Percentiles rank a stretch among this genome's conserved stretches.
phyloP scores from a whole-genome alignment of 192 early-diverging fungal genomes.

The Umbelopsis sp. region DNA sequence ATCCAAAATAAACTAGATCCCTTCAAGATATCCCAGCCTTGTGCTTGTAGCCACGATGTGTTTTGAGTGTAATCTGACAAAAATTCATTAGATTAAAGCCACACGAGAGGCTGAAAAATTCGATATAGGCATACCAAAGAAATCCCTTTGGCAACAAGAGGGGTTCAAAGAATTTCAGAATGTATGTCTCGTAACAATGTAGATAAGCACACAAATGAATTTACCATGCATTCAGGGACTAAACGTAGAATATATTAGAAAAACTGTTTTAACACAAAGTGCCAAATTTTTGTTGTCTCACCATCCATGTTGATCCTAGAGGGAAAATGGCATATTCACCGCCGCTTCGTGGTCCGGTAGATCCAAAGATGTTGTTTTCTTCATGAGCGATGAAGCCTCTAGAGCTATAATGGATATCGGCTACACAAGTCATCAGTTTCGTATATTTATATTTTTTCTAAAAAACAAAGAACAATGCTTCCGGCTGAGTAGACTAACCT shows the following conservation, averaged over 20 bases:
- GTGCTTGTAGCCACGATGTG: not conserved
- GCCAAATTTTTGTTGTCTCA: not conserved
- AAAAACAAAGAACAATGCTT: too few species aligned
- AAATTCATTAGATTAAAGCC: too few species aligned
- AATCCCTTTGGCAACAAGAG: not conserved
- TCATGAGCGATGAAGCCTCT: slow-evolving; percentile 38
- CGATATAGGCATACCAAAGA: not conserved
- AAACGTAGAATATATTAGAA: too few species aligned
- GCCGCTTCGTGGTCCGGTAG: slow-evolving; percentile 35
- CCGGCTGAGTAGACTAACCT: not conserved
- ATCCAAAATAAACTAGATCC: slow-evolving; percentile 6
- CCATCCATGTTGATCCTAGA: slow-evolving; percentile 38
- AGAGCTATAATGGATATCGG: slow-evolving; percentile 28
- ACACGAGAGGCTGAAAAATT: not conserved
- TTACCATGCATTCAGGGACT: not conserved
- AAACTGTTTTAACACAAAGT: too few species aligned
- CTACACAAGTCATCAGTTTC: not conserved
- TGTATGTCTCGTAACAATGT: not conserved
- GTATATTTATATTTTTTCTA: too few species aligned
- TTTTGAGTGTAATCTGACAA: not conserved
- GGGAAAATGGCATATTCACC: slow-evolving; percentile 36
- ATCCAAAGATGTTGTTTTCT: slow-evolving; percentile 42
- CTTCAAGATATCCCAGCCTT: slow-evolving; percentile 5
- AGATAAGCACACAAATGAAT: not conserved
- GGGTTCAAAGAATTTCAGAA: not conserved